Evolutionary conservation across 306 rosid genomes (phyloP).

Genomic region (Sechiopsis laciniata): DNA sequence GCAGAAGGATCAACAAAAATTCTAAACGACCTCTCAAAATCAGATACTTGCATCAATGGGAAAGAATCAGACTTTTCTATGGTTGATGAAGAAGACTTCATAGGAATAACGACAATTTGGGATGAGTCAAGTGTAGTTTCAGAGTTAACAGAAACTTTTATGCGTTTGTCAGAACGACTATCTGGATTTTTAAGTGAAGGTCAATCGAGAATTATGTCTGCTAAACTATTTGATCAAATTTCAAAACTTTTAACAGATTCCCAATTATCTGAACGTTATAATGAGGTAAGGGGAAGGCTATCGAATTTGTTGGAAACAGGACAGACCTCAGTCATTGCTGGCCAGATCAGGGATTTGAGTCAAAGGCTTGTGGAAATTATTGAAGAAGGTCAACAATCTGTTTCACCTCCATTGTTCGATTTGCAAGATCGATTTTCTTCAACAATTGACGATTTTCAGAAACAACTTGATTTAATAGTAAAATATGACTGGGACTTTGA

Average conservation of each 20-base stretch:
- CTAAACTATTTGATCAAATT: conserved; percentile 70
- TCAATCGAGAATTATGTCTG: conserved; percentile 64
- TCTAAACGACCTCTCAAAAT: conserved; percentile 28
- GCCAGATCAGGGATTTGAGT: conserved; percentile 80
- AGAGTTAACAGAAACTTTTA: conserved; percentile 61
- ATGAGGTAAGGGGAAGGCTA: conserved; percentile 63
- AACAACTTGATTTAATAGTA: conserved; percentile 88
- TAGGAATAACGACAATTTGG: conserved; percentile 50
- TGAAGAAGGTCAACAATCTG: conserved; percentile 85
- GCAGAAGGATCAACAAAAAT: conserved; percentile 39
- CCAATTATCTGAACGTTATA: conserved; percentile 59
- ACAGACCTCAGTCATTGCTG: conserved; percentile 55
- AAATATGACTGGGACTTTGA: conserved; percentile 98
- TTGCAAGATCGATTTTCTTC: conserved; percentile 77
- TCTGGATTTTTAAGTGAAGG: conserved; percentile 88
- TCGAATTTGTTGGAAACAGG: conserved; percentile 59
- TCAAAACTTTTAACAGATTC: conserved; percentile 77
- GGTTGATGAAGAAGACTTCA: conserved; percentile 32
- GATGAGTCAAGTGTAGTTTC: conserved; percentile 68
- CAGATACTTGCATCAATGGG: conserved; percentile 38
- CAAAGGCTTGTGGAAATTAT: conserved; percentile 70
- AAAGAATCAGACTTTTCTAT: conserved; percentile 31
- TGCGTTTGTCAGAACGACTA: conserved; percentile 64
- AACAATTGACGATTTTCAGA: conserved; percentile 86
- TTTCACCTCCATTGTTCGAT: conserved; percentile 78